Evolutionary conservation across 2,329 filamentous ascomycete species (phyloP).

Genomic region (Fusarium dlaminii): DNA sequence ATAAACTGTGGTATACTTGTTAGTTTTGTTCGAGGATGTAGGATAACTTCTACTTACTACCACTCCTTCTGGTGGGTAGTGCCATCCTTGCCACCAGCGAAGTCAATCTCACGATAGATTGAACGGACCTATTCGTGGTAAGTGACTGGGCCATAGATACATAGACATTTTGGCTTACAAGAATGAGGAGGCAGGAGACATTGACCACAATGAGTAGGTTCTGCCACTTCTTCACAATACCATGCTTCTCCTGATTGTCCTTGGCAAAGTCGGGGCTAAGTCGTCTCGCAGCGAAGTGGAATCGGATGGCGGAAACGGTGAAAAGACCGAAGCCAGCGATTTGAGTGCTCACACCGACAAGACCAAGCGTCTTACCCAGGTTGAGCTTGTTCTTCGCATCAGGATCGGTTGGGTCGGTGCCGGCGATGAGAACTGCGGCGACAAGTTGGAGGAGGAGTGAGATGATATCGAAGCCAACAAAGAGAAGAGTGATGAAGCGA

Average conservation of each 20-base stretch:
- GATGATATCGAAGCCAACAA: constrained; percentile 52
- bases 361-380: constrained; percentile 28
- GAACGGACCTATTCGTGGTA: constrained; percentile 21
- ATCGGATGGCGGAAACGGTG: constrained; percentile 54
- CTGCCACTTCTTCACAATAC: constrained; percentile 20
- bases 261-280: constrained; percentile 21
- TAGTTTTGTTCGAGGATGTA: fast-evolving
- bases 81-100: constrained; percentile 25
- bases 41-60: constrained; percentile 17
- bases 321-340: constrained; percentile 58
- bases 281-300: constrained; percentile 54
- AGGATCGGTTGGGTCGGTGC: constrained; percentile 44
- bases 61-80: constrained; percentile 32
- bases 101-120: constrained; percentile 35
- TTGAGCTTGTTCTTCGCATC: constrained; percentile 44
- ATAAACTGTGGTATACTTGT: neutral
- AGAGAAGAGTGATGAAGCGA: constrained; percentile 49
- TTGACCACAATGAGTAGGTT: constrained; percentile 25
- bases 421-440: constrained; percentile 53
- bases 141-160: fast-evolving
- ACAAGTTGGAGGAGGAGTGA: constrained; percentile 51
- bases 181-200: constrained; percentile 29
- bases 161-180: neutral
- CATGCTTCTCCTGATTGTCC: constrained; percentile 22
- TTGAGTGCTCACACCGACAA: constrained; percentile 48